A percentile compares a stretch with the other conserved stretches of the same genome.
Conservation (phyloP, 108 stramenopile species). For the Schizochytrium sp. region DNA sequence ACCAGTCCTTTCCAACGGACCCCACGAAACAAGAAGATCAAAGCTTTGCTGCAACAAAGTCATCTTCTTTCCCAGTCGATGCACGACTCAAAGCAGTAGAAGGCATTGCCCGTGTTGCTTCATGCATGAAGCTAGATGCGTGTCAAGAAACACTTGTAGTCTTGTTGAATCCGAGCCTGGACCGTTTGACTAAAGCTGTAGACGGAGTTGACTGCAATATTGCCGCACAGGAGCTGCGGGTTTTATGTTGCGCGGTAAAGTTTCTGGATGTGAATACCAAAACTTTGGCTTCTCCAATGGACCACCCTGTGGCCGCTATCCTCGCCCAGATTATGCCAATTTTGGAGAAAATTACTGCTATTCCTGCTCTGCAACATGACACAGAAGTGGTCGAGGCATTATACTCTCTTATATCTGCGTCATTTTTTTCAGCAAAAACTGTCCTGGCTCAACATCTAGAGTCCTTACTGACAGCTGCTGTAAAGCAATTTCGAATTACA, state of each 20-base stretch:
- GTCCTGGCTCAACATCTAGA: conserved; percentile 49
- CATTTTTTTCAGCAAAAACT: neutral
- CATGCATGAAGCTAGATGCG: conserved; percentile 37
- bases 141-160: conserved; percentile 12
- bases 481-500: conserved; percentile 31
- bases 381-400: conserved; percentile 38
- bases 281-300: neutral
- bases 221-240: conserved; percentile 14
- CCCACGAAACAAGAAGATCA: neutral
- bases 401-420: conserved; percentile 49
- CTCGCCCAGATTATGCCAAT: neutral
- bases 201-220: neutral
- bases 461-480: neutral
- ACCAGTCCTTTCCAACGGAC: neutral
- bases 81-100: neutral
- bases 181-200: neutral
- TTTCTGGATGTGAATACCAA: neutral
- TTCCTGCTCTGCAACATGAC: neutral
- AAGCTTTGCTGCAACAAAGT: neutral
- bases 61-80: neutral
- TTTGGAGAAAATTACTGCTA: conserved; percentile 30
- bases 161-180: conserved; percentile 7
- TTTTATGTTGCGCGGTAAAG: neutral
- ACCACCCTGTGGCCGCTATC: conserved; percentile 29
- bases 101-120: conserved; percentile 37